Evolutionary conservation across 2,329 filamentous ascomycete species (phyloP), one percentile per base, ranked within the genome.

Genomic region (Nemania sp.): DNA sequence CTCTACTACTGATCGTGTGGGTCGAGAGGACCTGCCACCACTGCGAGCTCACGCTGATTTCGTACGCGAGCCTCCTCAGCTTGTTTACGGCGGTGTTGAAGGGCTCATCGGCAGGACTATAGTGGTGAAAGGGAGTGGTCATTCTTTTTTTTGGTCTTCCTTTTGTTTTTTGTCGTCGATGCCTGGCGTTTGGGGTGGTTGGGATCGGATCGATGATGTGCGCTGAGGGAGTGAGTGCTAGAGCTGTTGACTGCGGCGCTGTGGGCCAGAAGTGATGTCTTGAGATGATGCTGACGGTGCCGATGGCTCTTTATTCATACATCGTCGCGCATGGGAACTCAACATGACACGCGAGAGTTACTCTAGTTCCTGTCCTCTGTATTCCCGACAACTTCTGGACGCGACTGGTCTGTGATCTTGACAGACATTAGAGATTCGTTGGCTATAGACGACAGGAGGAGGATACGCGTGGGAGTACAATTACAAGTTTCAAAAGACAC

Each of bases 1-100:
- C n/a, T 3, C n/a, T 17, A 21, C 18, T 42, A 21, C 18, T 42
- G 2, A 25, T 29, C 4, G 25, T 42, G 21, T 58, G 34, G 6
- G 9, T 12, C 18, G 5, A 42, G 18, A 58, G 56, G 7, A 53
- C 21, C 2, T 43, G 21, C 42, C 40, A 58, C 49, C 49, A 58
- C 6, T 25, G 15, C 11, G 10, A 20, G 3, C 43, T 43, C 32
- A 15, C 25, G 2, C 48, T 35, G 35, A 58, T 53, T 13, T 5
- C 9, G 29, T 59, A 59, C 17, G 13, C 18, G 4, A 18, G 37
- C 50, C 18, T 9, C 1, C 35, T 59, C 25, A 59, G 50, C 15
- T 49, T 54, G 15, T 10, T 15, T 20, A 59, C 13, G 2, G 49
- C 25, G n/a, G 5, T 37, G 18, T n/a, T n/a, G n/a, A n/a, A n/a